Conservation (phyloP, 2,329 filamentous ascomycete species). For the Phyllosticta citriasiana region DNA sequence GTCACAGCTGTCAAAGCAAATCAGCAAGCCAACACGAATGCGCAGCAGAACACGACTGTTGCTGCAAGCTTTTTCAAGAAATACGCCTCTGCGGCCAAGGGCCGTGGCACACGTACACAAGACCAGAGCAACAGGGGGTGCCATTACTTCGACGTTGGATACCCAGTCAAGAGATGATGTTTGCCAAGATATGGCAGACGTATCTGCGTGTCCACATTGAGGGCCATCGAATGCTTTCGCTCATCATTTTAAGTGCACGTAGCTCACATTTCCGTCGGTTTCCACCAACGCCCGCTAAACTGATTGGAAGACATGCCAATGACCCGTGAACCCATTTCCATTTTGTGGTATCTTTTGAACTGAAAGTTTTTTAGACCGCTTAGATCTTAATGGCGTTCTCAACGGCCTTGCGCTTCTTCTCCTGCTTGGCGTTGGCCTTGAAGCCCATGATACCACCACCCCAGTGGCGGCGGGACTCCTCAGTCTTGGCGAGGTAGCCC, state of each 20-base stretch:
- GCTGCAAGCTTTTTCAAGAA: neutral
- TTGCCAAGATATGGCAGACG: neutral
- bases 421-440: conserved; percentile 70
- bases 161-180: neutral
- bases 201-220: neutral
- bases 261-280: conserved; percentile 8
- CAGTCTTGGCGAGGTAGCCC: conserved; percentile 92
- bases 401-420: conserved; percentile 90
- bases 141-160: neutral
- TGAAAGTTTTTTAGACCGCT: conserved; percentile 67
- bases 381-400: conserved; percentile 98
- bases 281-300: conserved; percentile 26
- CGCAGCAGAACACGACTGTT: no score
- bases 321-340: conserved; percentile 14
- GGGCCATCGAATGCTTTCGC: conserved; percentile 7
- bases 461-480: conserved; percentile 87
- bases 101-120: neutral
- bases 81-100: no score
- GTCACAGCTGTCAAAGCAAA: no score
- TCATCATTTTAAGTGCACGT: conserved; percentile 8
- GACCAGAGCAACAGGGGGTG: neutral
- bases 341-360: conserved; percentile 16
- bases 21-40: no score
- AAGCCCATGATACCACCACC: conserved; percentile 98
- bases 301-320: conserved; percentile 29